These are phyloP conservation scores for Gracilaria caudata DNA, from an alignment of 23 red algal species.

Conservation along the genomic window DNA sequence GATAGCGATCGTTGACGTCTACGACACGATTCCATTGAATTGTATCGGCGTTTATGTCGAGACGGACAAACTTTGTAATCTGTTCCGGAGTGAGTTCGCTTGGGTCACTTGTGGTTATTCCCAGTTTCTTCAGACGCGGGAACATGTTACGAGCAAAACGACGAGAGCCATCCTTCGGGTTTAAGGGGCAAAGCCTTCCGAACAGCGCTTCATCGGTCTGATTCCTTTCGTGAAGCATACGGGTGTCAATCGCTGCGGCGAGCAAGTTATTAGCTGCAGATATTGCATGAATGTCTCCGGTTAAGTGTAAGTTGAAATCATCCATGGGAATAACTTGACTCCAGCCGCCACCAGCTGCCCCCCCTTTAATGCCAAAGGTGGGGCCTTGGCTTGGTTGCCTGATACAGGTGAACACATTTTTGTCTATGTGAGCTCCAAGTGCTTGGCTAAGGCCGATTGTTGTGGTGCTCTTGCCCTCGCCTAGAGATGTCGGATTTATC, in stretches of 20 bases:
- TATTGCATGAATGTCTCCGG: constrained; percentile 98
- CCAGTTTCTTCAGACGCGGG: constrained; percentile 85
- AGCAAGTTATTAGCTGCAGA: constrained; percentile 94
- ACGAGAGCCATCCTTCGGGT: constrained; percentile 76
- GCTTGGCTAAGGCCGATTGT: constrained; percentile 96
- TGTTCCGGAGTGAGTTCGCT: constrained; percentile 81
- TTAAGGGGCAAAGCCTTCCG: constrained; percentile 78
- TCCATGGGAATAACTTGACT: constrained; percentile 99
- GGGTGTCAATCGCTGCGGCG: constrained; percentile 93
- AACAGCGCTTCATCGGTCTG: constrained; percentile 95
- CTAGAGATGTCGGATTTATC: constrained; percentile 92
- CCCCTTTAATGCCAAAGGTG: constrained; percentile 98
- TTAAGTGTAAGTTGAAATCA: constrained; percentile 97
- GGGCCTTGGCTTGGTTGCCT: constrained; percentile 97
- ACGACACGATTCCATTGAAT: constrained; percentile 94
- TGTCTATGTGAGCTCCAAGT: constrained; percentile 90
- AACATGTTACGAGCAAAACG: constrained; percentile 78
- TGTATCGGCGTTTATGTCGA: constrained; percentile 94
- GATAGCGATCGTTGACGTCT: constrained; percentile 95
- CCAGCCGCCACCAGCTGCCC: constrained; percentile 97
- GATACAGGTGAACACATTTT: constrained; percentile 92
- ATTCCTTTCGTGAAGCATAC: constrained; percentile 94
- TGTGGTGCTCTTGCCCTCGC: constrained; percentile 96
- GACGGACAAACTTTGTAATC: constrained; percentile 77
- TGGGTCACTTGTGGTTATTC: constrained; percentile 84